Conservation (phyloP, 139 green algal genomes). For the Auxenochlorella pyrenoidosa region DNA sequence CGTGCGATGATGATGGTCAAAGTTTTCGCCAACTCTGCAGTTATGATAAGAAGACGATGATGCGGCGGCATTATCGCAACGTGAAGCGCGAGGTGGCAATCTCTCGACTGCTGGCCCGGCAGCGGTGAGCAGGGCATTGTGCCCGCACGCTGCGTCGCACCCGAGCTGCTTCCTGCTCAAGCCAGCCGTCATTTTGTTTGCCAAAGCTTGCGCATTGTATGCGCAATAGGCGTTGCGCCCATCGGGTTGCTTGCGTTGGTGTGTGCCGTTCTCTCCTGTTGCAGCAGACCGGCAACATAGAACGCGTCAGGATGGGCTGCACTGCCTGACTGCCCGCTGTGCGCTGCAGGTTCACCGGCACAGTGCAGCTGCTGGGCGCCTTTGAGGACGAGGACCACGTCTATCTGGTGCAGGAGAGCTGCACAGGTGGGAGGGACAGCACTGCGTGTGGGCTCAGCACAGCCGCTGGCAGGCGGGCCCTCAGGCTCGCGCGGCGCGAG, state of each 20-base stretch:
- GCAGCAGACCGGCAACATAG: too few relatives aligned
- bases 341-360: slow-evolving; percentile 27
- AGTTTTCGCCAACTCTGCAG: too few relatives aligned
- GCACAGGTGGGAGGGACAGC: slow-evolving; percentile 45
- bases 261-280: too few relatives aligned
- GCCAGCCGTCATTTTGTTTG: not conserved
- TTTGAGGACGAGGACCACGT: slow-evolving; percentile 82
- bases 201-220: not conserved
- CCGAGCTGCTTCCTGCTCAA: too few relatives aligned
- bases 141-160: not conserved
- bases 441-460: not conserved
- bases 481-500: not conserved
- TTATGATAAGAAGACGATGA: slow-evolving; percentile 23
- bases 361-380: slow-evolving; percentile 71
- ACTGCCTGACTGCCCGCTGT: not conserved
- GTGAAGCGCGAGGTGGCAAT: slow-evolving; percentile 25
- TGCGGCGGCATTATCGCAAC: slow-evolving; percentile 17
- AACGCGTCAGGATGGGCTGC: too few relatives aligned
- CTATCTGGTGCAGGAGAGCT: slow-evolving; percentile 85
- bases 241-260: too few relatives aligned
- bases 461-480: not conserved
- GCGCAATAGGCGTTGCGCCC: too few relatives aligned
- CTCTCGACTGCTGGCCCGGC: slow-evolving; percentile 10
- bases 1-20: too few relatives aligned
- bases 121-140: not conserved